Conservation (phyloP, 208 protist genomes). For the Trichomonas tenax region DNA sequence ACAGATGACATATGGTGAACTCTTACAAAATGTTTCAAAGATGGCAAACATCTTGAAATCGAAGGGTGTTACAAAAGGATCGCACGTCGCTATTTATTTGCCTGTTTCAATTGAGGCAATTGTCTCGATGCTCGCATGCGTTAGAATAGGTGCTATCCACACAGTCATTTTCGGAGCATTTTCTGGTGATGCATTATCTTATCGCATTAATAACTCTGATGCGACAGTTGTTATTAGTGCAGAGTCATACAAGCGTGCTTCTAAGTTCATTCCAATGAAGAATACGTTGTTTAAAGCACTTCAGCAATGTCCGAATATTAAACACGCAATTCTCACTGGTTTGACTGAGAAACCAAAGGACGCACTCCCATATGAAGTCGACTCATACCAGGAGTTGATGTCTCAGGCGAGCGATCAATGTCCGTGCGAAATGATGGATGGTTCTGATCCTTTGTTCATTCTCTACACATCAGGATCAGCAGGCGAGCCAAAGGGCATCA, state of each 20-base stretch:
- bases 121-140: constrained; percentile 81
- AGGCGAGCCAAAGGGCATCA: constrained; percentile 14
- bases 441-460: constrained; percentile 79
- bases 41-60: constrained; percentile 49
- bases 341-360: not conserved
- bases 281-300: not conserved
- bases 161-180: constrained; percentile 42
- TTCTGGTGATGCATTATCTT: constrained; percentile 42
- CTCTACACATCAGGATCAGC: constrained; percentile 89
- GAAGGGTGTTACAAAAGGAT: constrained; percentile 56
- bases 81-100: constrained; percentile 75
- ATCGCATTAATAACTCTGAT: constrained; percentile 49
- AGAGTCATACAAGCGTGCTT: constrained; percentile 32
- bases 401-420: not conserved
- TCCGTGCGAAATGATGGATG: constrained; percentile 57
- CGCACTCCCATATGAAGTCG: not conserved
- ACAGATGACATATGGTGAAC: constrained; percentile 21
- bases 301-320: not conserved
- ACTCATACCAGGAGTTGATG: not conserved
- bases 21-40: constrained; percentile 3
- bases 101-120: constrained; percentile 65
- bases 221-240: constrained; percentile 37
- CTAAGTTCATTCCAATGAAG: constrained; percentile 33
- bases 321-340: not conserved
- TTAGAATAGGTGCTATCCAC: constrained; percentile 73